Percentiles rank a stretch among this genome's conserved stretches.
Conservation (phyloP, 2,329 filamentous ascomycete genomes). For the Apiospora phragmitis region DNA sequence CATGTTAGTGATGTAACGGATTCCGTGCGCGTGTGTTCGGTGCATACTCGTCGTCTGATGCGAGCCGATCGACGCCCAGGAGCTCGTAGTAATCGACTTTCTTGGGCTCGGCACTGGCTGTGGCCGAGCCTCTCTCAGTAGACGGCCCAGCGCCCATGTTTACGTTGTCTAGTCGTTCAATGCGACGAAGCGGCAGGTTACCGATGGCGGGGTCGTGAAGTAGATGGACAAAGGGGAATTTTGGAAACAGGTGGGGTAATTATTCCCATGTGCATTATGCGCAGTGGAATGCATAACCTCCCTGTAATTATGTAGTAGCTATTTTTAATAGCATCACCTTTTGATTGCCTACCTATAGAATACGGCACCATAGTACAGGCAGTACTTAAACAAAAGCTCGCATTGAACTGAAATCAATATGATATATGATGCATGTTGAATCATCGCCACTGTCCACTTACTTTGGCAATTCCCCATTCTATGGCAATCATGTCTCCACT, state of each 20-base stretch:
- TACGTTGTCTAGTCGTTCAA: not conserved
- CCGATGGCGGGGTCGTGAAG: not conserved
- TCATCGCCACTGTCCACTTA: not conserved
- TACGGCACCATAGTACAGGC: no score
- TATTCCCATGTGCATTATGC: not conserved
- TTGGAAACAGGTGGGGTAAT: not conserved
- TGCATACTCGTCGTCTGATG: constrained; percentile 77
- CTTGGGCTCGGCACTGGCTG: constrained; percentile 28
- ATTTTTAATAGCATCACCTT: not conserved
- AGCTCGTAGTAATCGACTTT: constrained; percentile 88
- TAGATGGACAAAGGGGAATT: not conserved
- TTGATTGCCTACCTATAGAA: not conserved
- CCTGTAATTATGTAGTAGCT: not conserved
- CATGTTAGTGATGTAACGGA: not conserved
- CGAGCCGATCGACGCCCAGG: constrained; percentile 69
- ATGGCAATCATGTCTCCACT: no score
- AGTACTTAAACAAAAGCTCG: no score
- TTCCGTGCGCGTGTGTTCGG: not conserved
- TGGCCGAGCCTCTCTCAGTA: constrained; percentile 35
- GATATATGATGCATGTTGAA: not conserved
- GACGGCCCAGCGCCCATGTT: constrained; percentile 60
- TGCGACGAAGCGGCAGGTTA: not conserved
- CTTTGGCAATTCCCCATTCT: not conserved
- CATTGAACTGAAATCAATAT: no score
- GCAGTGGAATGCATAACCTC: not conserved